These are phyloP conservation scores for Edaphochlamys debaryana DNA, from an alignment of 139 green algal species.

Conservation along the genomic window DNA sequence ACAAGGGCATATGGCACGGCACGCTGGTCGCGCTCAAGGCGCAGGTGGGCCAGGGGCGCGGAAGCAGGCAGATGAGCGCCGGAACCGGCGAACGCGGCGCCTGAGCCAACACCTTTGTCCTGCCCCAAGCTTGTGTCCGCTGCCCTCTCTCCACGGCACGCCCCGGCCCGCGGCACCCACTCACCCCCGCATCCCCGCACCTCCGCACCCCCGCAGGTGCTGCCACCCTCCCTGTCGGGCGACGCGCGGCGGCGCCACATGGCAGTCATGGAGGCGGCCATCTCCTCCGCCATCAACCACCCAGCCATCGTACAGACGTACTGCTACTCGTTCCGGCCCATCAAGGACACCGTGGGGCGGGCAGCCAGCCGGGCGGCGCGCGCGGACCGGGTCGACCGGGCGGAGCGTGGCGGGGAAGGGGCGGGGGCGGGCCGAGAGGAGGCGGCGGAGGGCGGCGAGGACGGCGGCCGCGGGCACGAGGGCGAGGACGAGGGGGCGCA, in stretches of 20 bases:
- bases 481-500: neutral
- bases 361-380: too few species aligned
- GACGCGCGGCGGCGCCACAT: conserved; percentile 35
- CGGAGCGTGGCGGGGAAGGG: too few species aligned
- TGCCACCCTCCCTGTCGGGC: conserved; percentile 29
- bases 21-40: conserved; percentile 33
- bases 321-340: conserved; percentile 36
- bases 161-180: too few species aligned
- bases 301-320: conserved; percentile 44
- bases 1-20: conserved; percentile 23
- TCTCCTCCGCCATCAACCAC: conserved; percentile 45
- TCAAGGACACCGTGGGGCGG: neutral
- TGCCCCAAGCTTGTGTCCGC: too few species aligned
- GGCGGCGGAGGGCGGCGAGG: neutral
- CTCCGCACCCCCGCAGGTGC: too few species aligned
- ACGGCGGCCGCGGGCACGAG: neutral
- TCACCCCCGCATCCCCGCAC: too few species aligned
- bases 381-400: too few species aligned
- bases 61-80: too few species aligned
- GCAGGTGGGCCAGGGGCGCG: too few species aligned
- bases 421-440: neutral
- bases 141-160: too few species aligned
- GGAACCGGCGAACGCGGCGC: too few species aligned
- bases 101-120: too few species aligned
- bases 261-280: conserved; percentile 52